phyloP scores from a whole-genome alignment of 805 yeast genomes.

The Cyberlindnera bimundalis region DNA sequence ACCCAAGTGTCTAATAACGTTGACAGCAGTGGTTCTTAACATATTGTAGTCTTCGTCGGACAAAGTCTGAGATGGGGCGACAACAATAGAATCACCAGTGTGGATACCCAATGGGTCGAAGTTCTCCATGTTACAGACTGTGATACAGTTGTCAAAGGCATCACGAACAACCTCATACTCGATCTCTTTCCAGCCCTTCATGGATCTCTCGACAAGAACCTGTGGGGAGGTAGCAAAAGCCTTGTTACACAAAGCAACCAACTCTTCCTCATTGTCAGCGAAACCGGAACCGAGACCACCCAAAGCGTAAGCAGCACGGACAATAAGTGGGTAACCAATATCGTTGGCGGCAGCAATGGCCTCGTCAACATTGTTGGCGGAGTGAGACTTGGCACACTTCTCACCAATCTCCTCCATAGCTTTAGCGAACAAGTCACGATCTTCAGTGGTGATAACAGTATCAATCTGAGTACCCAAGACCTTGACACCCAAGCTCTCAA shows the following conservation, averaged over 20 bases:
- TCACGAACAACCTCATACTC: constrained; percentile 99
- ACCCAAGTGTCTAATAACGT: constrained; percentile 95
- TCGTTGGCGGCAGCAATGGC: constrained; percentile 83
- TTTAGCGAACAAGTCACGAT: constrained; percentile 90
- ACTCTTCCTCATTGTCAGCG: constrained; percentile 79
- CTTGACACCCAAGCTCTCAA: constrained; percentile 84
- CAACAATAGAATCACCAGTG: constrained; percentile 98
- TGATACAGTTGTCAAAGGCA: constrained; percentile 93
- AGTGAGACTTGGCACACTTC: constrained; percentile 91
- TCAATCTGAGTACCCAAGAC: constrained; percentile 97
- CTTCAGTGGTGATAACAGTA: constrained; percentile 96
- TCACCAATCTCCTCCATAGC: constrained; percentile 95
- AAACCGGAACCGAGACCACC: constrained; percentile 99
- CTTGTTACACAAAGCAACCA: constrained; percentile 82
- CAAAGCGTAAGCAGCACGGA: constrained; percentile 93
- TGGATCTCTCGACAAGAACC: constrained; percentile 91
- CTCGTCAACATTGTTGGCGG: constrained; percentile 77
- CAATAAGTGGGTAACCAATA: constrained; percentile 92
- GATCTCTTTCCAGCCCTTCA: constrained; percentile 99
- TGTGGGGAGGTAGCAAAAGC: constrained; percentile 90
- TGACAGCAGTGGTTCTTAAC: constrained; percentile 96
- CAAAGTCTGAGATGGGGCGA: constrained; percentile 96
- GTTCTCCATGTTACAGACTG: constrained; percentile 99
- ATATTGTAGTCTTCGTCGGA: constrained; percentile 97
- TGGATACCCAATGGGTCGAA: constrained; percentile 98